These are phyloP conservation scores for Chaetomium strumarium DNA, from an alignment of 2,329 filamentous ascomycete species.

Conservation along the genomic window DNA sequence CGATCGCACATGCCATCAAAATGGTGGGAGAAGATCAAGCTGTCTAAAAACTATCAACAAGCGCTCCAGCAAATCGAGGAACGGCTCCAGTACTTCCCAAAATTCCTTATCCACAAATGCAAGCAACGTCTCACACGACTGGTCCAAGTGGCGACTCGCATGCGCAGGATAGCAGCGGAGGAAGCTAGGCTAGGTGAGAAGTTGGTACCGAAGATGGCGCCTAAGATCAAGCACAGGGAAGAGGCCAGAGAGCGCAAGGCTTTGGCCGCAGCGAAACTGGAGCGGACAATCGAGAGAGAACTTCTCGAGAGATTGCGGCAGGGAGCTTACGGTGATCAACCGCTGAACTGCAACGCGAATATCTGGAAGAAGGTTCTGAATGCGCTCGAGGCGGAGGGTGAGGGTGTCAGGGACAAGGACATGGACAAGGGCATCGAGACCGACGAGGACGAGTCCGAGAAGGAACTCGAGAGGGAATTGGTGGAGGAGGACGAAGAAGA, in stretches of 20 bases:
- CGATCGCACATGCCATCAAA: constrained; percentile 82
- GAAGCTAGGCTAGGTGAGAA: constrained; percentile 85
- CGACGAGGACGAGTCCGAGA: constrained; percentile 61
- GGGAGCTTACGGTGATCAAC: constrained; percentile 90
- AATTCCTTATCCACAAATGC: constrained; percentile 65
- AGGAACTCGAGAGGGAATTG: constrained; percentile 59
- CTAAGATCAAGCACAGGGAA: constrained; percentile 77
- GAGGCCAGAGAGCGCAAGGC: constrained; percentile 63
- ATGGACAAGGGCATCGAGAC: constrained; percentile 82
- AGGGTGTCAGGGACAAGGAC: constrained; percentile 78
- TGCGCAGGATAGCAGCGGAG: constrained; percentile 76
- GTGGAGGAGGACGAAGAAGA: constrained; percentile 67
- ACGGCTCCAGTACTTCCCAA: constrained; percentile 86
- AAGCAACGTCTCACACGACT: constrained; percentile 91
- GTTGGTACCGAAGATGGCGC: constrained; percentile 80
- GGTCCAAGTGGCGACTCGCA: constrained; percentile 82
- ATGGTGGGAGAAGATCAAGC: constrained; percentile 88
- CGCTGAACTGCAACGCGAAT: constrained; percentile 87
- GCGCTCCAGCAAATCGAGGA: constrained; percentile 84
- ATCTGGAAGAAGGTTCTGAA: constrained; percentile 97
- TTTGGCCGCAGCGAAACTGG: constrained; percentile 82
- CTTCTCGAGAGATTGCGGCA: constrained; percentile 85
- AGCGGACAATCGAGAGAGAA: constrained; percentile 91
- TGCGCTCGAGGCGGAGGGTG: constrained; percentile 80
- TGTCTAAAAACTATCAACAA: constrained; percentile 85